Evolutionary conservation across 2,329 filamentous ascomycete genomes (phyloP), one percentile per base, ranked within the genome.

Genomic region (Apiospora saccharicola): DNA sequence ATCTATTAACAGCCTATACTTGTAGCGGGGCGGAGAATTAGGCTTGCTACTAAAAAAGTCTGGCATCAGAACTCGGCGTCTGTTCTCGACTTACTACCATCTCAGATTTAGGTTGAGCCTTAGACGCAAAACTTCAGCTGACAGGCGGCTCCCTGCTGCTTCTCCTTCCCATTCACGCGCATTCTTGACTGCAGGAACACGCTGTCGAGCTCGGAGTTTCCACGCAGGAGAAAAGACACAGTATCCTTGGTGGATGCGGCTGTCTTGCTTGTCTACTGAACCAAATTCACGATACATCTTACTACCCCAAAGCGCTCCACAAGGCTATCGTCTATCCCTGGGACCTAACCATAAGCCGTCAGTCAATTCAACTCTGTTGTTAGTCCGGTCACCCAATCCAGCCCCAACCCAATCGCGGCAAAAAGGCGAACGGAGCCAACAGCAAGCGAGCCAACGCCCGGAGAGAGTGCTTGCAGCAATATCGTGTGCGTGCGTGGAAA

Each of bases 61-160:
- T 41, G 57, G 57, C 57, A 64, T 41, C 57, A 64, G 57, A 64
- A 64, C 19, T 64, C 34, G 57, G 57, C 57, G 57, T 64, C 57
- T 64, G 57, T 41, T 64, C 57, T 64, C 57, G 57, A 64, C 57
- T 64, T 64, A 64, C 57, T 64, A 64, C 57, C 57, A n/a, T 64
- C 57, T 41, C 57, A 64, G 57, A 64, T 41, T 64, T 64, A 64
- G 57, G 57, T 64, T 64, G 57, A 41, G 57, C 57, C 57, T 64
- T 41, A 41, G 57, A 64, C 57, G 57, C 57, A 41, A 41, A 10
- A 64, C 57, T 64, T 64, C 57, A 64, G 57, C 57, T 64, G 57
- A 64, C 57, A 64, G 57, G 57, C 57, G 57, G 34, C 57, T 64
- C 34, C 57, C 22, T 64, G 57, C 34, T 64, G 57, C 57, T 41